Evolutionary conservation across 352 stramenopile species (phyloP).

Genomic region (Globisporangium solare): DNA sequence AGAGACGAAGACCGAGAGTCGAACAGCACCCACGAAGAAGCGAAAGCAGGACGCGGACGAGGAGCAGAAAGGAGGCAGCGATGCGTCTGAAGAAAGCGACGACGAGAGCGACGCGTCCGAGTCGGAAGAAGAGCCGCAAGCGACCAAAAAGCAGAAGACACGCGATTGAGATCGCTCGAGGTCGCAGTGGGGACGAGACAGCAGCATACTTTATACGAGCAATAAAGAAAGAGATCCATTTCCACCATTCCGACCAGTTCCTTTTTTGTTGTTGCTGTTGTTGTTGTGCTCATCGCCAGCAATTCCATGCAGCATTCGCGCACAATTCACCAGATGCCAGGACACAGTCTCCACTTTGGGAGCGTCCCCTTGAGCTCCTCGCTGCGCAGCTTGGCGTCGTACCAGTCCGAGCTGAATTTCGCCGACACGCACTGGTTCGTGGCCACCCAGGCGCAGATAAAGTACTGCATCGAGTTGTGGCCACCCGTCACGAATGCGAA

Average conservation of each 20-base stretch:
- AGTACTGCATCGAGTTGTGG: constrained; percentile 33
- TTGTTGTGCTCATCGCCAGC: neutral
- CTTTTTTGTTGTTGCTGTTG: too few relatives aligned
- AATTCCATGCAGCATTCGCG: too few relatives aligned
- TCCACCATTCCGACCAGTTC: neutral
- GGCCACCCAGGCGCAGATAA: constrained; percentile 51
- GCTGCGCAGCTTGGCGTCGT: constrained; percentile 55
- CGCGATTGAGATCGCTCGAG: constrained; percentile 1
- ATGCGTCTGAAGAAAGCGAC: neutral
- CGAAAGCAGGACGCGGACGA: constrained; percentile 22
- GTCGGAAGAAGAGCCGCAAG: constrained; percentile 15
- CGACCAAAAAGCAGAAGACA: constrained; percentile 22
- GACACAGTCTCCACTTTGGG: constrained; percentile 34
- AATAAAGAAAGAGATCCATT: too few relatives aligned
- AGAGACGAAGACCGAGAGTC: constrained; percentile 15
- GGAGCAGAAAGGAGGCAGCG: constrained; percentile 20
- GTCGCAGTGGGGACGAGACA: neutral
- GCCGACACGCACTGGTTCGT: constrained; percentile 63
- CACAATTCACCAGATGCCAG: constrained; percentile 22
- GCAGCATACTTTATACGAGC: too few relatives aligned
- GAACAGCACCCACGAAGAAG: constrained; percentile 15
- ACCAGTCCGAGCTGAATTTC: constrained; percentile 46
- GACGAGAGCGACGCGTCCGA: constrained; percentile 18
- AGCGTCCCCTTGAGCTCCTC: constrained; percentile 15
- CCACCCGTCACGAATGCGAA: constrained; percentile 42